phyloP scores from a whole-genome alignment of 345 rosid genomes.

The Lepidium sativum region DNA sequence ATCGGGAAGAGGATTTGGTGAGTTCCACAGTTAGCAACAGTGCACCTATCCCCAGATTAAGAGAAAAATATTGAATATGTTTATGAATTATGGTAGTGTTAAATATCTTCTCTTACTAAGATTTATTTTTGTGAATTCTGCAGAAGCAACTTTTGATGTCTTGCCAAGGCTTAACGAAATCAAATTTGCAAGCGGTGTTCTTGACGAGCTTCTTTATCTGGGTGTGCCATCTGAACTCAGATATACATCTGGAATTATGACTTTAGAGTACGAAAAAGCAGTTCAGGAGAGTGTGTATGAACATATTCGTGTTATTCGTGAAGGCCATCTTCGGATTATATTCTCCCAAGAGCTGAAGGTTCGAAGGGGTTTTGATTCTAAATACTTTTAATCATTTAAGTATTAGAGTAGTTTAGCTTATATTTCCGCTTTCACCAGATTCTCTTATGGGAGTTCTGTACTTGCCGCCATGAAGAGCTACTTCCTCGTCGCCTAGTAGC shows the following conservation, averaged over 20 bases:
- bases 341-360: constrained; percentile 94
- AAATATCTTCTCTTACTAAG: background rate
- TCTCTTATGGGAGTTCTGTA: constrained; percentile 97
- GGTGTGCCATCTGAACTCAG: constrained; percentile 82
- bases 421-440: constrained; percentile 40
- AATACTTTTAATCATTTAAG: background rate
- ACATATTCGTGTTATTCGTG: constrained; percentile 95
- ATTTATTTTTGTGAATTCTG: constrained; percentile 4
- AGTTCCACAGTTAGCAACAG: constrained; percentile 20
- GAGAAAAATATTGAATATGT: background rate
- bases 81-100: background rate
- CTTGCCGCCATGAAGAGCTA: constrained; percentile 86
- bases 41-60: background rate
- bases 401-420: constrained; percentile 1
- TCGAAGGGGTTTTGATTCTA: constrained; percentile 1
- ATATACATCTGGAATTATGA: constrained; percentile 68
- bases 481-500: constrained; percentile 93
- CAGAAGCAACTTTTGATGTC: constrained; percentile 98
- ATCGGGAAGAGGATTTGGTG: constrained; percentile 99
- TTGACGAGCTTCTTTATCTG: constrained; percentile 88
- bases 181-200: constrained; percentile 92
- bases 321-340: constrained; percentile 88
- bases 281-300: constrained; percentile 96
- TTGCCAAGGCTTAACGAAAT: constrained; percentile 93
- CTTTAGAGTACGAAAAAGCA: constrained; percentile 80